phyloP scores from a whole-genome alignment of 495 filamentous ascomycete species.

The Lindgomyces ingoldianus region DNA sequence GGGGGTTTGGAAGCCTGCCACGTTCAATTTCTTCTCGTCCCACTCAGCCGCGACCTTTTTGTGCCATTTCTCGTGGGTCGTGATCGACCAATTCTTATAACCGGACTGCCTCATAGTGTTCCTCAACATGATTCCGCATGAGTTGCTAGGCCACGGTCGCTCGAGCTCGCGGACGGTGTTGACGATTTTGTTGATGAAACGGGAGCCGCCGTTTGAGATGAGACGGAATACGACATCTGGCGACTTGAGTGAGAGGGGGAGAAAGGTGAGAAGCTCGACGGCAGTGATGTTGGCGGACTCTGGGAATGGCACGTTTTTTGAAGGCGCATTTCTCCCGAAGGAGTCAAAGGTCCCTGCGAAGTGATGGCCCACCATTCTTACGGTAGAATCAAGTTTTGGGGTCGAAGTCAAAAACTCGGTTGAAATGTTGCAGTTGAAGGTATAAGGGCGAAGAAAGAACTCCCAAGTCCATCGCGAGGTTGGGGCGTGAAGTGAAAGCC shows the following conservation, averaged over 20 bases:
- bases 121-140: neutral
- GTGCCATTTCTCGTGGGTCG: neutral
- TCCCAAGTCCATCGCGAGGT: too few relatives aligned
- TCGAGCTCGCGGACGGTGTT: neutral
- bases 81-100: slow-evolving; percentile 7
- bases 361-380: neutral
- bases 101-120: neutral
- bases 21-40: neutral
- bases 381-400: too few relatives aligned
- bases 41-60: neutral
- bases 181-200: slow-evolving; percentile 3
- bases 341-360: slow-evolving; percentile 1
- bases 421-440: too few relatives aligned
- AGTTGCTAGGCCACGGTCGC: neutral
- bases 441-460: too few relatives aligned
- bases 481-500: too few relatives aligned
- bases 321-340: neutral
- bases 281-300: slow-evolving; percentile 12
- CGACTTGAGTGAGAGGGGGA: slow-evolving; percentile 10
- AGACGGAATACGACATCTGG: slow-evolving; percentile 4
- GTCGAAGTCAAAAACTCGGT: too few relatives aligned
- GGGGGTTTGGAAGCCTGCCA: neutral
- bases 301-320: slow-evolving; percentile 4
- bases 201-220: slow-evolving; percentile 2
- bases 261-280: slow-evolving; percentile 16